Evolutionary conservation across 768 basidiomycete genomes (phyloP), one percentile per base, ranked within the genome.

Genomic region (Exsudoporus frostii): DNA sequence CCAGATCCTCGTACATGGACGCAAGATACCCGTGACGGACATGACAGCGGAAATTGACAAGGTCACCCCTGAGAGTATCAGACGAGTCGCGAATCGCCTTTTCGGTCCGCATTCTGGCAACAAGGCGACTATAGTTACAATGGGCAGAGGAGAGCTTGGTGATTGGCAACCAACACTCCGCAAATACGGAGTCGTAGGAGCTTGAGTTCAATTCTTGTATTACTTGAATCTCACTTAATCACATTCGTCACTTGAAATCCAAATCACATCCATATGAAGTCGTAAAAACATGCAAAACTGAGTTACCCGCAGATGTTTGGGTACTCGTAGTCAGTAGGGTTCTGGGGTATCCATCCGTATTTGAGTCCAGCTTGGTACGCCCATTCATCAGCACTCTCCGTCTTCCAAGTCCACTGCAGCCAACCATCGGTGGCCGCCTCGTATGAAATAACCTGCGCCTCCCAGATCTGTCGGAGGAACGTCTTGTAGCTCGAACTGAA

Each of bases 1-100:
- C 3, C 58, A 90, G 88, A 79, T 94, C 29, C 81, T 96, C 53
- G 88, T 95, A 8, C 92, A 96, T 62, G 80, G 84, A 52, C 84
- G 89, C 61, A 93, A 90, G 69, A 80, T 97, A 38, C 84, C 90
- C 14, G 78, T 93, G n/a, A 76, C 82, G 10, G 94, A 98, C 69
- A 98, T 98, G 95, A 86, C 86, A 47, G 83, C 79, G 6, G 86
- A 86, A 65, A 90, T 98, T 55, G 91, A 93, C 70, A 74, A 76
- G 34, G 83, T 98, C 51, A 83, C 83, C 8, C 66, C 84, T 1
- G 77, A 82, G 40, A 85, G 88, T 53, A 74, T 98, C 29, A 83
- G 79, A 52, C 80, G 85, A 20, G 92, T 93, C 11, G 93, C 92
- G 5, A 74, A 74, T 22, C 82, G 86, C 25, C 70, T 97, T 25